phyloP scores from a whole-genome alignment of 345 rosid species.

The Fremontodendron californicum region DNA sequence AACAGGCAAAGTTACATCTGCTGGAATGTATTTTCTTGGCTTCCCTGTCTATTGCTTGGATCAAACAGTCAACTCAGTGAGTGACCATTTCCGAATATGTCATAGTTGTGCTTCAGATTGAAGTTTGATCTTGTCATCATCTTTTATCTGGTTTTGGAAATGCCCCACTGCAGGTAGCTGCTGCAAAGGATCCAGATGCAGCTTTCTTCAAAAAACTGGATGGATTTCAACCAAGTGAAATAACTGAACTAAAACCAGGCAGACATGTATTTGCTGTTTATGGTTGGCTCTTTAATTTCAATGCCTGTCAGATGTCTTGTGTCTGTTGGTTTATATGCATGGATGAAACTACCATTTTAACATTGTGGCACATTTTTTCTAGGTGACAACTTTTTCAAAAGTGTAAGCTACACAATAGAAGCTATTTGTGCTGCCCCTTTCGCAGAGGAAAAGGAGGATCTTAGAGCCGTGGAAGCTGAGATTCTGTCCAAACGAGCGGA shows the following conservation, averaged over 20 bases:
- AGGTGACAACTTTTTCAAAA: conserved; percentile 97
- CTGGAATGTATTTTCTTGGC: conserved; percentile 97
- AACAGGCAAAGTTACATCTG: conserved; percentile 81
- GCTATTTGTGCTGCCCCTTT: conserved; percentile 81
- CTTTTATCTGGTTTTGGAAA: conserved; percentile 3
- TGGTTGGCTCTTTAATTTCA: conserved; percentile 49
- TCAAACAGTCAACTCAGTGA: conserved; percentile 67
- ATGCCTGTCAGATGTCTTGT: conserved; percentile 8
- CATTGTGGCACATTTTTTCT: conserved; percentile 22
- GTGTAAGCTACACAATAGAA: conserved; percentile 84
- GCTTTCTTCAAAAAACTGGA: conserved; percentile 91
- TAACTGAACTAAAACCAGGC: conserved; percentile 85
- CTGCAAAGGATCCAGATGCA: conserved; percentile 85
- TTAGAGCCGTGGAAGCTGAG: conserved; percentile 82
- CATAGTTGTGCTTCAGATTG: conserved; percentile 1
- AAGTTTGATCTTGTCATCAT: conserved; percentile 17
- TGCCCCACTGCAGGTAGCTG: conserved; percentile 48
- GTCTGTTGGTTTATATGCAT: conserved; percentile 10
- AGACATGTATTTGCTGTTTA: conserved; percentile 89
- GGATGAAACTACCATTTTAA: conserved; percentile 10
- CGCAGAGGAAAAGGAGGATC: conserved; percentile 65
- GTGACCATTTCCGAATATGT: conserved; percentile 18
- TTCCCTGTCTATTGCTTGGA: conserved; percentile 92
- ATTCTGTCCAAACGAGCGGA: conserved; percentile 83
- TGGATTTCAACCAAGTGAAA: conserved; percentile 96